Evolutionary conservation across 345 rosid species (phyloP), one percentile per base, ranked within the genome.

Genomic region (Eucalyptus grandis): DNA sequence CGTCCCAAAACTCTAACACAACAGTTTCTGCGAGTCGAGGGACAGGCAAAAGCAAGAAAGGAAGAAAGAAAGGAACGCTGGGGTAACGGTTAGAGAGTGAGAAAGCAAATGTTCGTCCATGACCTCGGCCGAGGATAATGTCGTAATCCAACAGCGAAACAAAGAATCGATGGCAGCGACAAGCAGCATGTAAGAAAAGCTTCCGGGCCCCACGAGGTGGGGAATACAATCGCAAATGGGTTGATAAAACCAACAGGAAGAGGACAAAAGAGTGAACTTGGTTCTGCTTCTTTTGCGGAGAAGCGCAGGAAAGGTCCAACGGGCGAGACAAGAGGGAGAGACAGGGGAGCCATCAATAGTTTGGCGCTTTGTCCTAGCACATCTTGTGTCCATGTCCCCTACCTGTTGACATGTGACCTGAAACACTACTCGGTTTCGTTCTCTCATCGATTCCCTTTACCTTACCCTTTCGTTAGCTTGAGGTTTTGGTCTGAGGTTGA

Each of bases 371-470:
- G 83, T 94, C 89, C 92, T 89, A 65, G 90, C 95, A 94, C 88
- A 87, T 47, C 93, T 94, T 91, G 95, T 91, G 96, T 93, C 93
- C 56, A 31, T 94, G 95, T 94, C 95, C 89, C 95, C 96, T 87
- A 72, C 49, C 81, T 26, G 88, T 86, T 89, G 88, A 62, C 90
- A 89, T 89, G 90, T 89, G 90, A 89, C 88, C 65, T 40, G 40
- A 88, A 81, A 49, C 87, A 56, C 26, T 53, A 51, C 44, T 77
- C 27, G 83, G 47, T 9, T 9, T 43, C 83, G 43, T 49, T 14
- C 44, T 30, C 44, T 60, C 40, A 6, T 14, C 72, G 2, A 13
- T 58, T 27, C 47, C 44, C 50, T 53, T 4, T 54, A 5, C 34
- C 65, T 19, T 54, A 3, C 34, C 65, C n/a, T 53, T 34, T 37